Evolutionary conservation across 257 asterid genomes (phyloP).

Genomic region (Henckelia pumila): DNA sequence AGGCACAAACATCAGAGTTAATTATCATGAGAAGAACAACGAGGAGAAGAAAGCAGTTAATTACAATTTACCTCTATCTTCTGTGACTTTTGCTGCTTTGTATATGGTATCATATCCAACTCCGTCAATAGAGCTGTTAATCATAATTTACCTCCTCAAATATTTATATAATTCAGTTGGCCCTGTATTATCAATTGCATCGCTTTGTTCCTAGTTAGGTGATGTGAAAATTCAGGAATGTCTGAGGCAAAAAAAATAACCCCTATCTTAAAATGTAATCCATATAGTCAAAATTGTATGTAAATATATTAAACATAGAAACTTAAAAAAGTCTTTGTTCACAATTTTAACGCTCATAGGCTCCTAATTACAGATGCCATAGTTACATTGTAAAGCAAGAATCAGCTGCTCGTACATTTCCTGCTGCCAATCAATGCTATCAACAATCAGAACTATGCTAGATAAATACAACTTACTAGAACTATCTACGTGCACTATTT

Average conservation of each 20-base stretch:
- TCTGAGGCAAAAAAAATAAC: too few species aligned
- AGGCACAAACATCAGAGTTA: neutral
- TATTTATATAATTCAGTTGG: neutral
- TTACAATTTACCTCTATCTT: too few species aligned
- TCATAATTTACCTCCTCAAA: neutral
- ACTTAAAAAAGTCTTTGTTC: neutral
- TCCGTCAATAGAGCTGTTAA: neutral
- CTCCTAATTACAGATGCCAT: neutral
- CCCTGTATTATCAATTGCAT: neutral
- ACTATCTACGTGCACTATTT: neutral
- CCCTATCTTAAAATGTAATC: too few species aligned
- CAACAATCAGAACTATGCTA: neutral
- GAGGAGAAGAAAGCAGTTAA: neutral
- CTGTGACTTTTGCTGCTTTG: too few species aligned
- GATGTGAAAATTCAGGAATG: too few species aligned
- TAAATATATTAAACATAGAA: neutral
- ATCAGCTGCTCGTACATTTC: neutral
- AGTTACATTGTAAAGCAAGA: neutral
- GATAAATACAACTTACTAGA: neutral
- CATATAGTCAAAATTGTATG: too few species aligned
- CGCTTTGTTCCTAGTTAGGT: too few species aligned
- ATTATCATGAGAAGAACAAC: neutral
- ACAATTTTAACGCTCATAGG: neutral
- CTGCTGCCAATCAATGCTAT: neutral
- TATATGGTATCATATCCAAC: neutral